Conservation (phyloP, 495 filamentous ascomycete genomes). For the Penicillium manginii region DNA sequence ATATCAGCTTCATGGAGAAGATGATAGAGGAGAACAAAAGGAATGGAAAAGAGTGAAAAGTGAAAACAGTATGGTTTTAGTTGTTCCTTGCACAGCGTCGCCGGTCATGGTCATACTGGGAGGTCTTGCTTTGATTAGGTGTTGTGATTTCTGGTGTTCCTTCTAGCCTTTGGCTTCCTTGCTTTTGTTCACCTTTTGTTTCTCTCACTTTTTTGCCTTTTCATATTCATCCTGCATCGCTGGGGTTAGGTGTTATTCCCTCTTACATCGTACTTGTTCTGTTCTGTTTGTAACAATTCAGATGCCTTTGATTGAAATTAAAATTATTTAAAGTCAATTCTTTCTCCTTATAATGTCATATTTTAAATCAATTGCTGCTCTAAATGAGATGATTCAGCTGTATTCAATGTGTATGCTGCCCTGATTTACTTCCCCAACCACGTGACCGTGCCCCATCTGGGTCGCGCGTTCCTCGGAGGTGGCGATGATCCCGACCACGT, state of each 20-base stretch:
- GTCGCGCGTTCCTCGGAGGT: slow-evolving; percentile 5
- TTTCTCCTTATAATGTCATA: not conserved
- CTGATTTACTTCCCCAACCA: not conserved
- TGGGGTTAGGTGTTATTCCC: slow-evolving; percentile 31
- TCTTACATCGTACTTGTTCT: slow-evolving; percentile 20
- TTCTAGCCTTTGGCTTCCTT: slow-evolving; percentile 4
- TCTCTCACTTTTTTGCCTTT: slow-evolving; percentile 18
- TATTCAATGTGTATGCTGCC: not conserved
- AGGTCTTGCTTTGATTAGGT: slow-evolving; percentile 26
- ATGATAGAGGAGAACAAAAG: slow-evolving; percentile 51
- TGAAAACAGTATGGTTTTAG: slow-evolving; percentile 8
- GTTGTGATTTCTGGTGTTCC: slow-evolving; percentile 27
- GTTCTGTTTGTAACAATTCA: slow-evolving; percentile 13
- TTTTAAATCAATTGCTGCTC: not conserved
- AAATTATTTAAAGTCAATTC: not conserved
- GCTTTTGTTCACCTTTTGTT: slow-evolving; percentile 8
- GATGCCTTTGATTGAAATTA: slow-evolving; percentile 29
- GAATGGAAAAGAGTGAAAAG: slow-evolving; percentile 37
- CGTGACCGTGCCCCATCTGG: slow-evolving; percentile 11
- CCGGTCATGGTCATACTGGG: slow-evolving; percentile 24
- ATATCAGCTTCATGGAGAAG: slow-evolving; percentile 90
- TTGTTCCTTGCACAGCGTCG: slow-evolving; percentile 34
- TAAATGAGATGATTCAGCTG: too few relatives aligned
- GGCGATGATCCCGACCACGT: slow-evolving; percentile 6
- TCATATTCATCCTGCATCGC: slow-evolving; percentile 37